Evolutionary conservation across 192 early-diverging fungal genomes (phyloP).

Genomic region (Coemansia sp.): DNA sequence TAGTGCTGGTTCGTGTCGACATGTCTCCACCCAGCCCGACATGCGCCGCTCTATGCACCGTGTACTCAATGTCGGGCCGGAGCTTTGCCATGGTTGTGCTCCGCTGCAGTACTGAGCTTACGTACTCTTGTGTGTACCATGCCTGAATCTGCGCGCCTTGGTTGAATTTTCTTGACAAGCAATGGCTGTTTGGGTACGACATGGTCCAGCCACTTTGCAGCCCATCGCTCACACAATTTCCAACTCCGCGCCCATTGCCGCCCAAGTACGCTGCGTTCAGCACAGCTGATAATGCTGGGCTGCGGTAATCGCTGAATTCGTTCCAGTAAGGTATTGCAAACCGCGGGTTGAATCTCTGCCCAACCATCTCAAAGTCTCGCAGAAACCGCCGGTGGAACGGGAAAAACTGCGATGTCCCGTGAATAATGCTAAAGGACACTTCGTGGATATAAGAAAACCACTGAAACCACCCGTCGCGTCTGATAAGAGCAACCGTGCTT

Average conservation of each 20-base stretch:
- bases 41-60: slow-evolving; percentile 43
- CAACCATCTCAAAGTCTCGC: slow-evolving; percentile 46
- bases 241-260: slow-evolving; percentile 31
- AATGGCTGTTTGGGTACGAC: slow-evolving; percentile 35
- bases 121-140: slow-evolving; percentile 42
- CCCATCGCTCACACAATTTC: slow-evolving; percentile 36
- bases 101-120: slow-evolving; percentile 32
- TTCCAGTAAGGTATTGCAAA: slow-evolving; percentile 54
- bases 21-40: slow-evolving; percentile 49
- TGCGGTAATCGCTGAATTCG: slow-evolving; percentile 46
- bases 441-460: slow-evolving; percentile 41
- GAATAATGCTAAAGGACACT: slow-evolving; percentile 27
- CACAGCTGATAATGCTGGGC: slow-evolving; percentile 28
- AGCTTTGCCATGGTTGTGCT: slow-evolving; percentile 33
- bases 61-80: slow-evolving; percentile 44
- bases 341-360: slow-evolving; percentile 23
- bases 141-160: slow-evolving; percentile 30
- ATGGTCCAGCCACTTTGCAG: slow-evolving; percentile 20
- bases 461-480: slow-evolving; percentile 34
- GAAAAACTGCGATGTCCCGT: slow-evolving; percentile 44
- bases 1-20: slow-evolving; percentile 38
- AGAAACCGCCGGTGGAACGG: slow-evolving; percentile 51
- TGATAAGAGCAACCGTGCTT: slow-evolving; percentile 17
- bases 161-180: slow-evolving; percentile 44
- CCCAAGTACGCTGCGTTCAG: slow-evolving; percentile 35